A percentile compares a stretch with the other conserved stretches of the same genome.
phyloP scores from a whole-genome alignment of 2,329 filamentous ascomycete genomes.

The Exophiala xenobiotica region DNA sequence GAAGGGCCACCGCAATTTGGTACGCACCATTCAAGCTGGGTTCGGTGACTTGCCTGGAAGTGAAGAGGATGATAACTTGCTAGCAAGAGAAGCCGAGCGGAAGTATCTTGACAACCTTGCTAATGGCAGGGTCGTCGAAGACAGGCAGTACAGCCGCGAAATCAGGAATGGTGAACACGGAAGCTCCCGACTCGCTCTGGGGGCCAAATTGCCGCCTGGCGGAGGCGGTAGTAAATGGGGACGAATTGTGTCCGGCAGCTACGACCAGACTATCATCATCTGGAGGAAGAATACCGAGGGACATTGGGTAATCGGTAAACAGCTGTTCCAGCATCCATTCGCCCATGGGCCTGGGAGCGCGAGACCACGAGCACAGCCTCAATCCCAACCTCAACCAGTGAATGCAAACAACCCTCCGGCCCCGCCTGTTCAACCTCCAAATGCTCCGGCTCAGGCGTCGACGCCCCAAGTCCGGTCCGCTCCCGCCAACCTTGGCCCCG shows the following conservation, averaged over 20 bases:
- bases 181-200: conserved; percentile 57
- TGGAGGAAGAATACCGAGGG: conserved; percentile 87
- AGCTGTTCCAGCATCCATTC: conserved; percentile 63
- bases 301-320: conserved; percentile 76
- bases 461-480: conserved; percentile 4
- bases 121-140: conserved; percentile 43
- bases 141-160: conserved; percentile 23
- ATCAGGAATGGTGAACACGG: conserved; percentile 64
- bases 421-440: conserved; percentile 37
- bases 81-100: conserved; percentile 71
- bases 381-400: conserved; percentile 1
- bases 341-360: conserved; percentile 45
- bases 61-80: conserved; percentile 68
- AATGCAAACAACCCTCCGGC: conserved; percentile 20
- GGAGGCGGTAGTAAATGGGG: conserved; percentile 86
- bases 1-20: conserved; percentile 76
- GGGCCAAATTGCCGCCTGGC: conserved; percentile 84
- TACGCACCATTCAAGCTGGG: conserved; percentile 90
- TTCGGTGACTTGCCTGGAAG: conserved; percentile 87
- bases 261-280: conserved; percentile 92
- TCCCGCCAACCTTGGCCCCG: conserved; percentile 1
- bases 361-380: conserved; percentile 7
- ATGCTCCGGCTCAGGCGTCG: conserved; percentile 25
- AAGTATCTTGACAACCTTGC: conserved; percentile 64
- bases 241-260: conserved; percentile 94